These are phyloP conservation scores for Firmiana major DNA, from an alignment of 345 rosid species.

Conservation along the genomic window DNA sequence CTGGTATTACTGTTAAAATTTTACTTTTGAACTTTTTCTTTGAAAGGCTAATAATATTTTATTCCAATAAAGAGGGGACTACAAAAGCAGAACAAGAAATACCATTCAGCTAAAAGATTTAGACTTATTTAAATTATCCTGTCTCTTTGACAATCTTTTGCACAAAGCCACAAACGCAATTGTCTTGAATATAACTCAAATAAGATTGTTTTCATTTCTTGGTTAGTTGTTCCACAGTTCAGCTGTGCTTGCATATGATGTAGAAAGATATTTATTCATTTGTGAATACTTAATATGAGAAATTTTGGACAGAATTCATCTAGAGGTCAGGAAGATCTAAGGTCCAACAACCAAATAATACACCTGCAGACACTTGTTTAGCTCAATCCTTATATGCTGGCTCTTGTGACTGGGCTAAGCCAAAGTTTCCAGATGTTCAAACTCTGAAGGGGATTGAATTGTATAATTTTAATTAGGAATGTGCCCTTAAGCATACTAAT, in stretches of 20 bases:
- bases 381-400: neutral
- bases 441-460: neutral
- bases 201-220: neutral
- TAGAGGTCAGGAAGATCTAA: neutral
- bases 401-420: neutral
- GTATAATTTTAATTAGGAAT: neutral
- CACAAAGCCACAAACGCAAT: neutral
- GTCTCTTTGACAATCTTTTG: neutral
- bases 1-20: constrained; percentile 32
- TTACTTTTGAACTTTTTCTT: neutral
- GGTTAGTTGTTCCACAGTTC: neutral
- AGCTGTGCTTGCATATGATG: neutral
- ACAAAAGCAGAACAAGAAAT: neutral
- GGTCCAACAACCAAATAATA: neutral
- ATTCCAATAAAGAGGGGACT: neutral
- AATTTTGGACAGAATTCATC: neutral
- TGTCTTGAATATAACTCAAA: neutral
- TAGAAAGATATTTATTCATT: neutral
- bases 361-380: neutral
- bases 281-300: neutral
- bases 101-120: neutral
- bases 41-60: neutral
- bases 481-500: neutral
- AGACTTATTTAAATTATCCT: neutral
- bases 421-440: neutral